Percentiles rank a stretch among this genome's conserved stretches.
Evolutionary conservation across 2,329 filamentous ascomycete genomes (phyloP).

Genomic region (Calonectria honghensis): DNA sequence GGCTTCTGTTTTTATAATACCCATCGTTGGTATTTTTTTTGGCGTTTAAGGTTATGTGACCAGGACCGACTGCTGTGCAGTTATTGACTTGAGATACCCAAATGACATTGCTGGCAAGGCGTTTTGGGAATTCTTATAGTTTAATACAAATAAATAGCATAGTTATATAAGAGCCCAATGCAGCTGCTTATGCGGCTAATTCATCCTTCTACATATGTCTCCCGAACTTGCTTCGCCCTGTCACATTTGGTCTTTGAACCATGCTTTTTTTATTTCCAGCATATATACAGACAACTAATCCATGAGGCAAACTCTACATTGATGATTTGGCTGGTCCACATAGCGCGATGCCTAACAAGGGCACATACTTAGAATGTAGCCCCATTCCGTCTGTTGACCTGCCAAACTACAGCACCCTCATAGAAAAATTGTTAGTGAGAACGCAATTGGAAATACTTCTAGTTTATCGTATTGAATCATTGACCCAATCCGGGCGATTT

Average conservation of each 20-base stretch:
- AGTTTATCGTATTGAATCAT: not conserved
- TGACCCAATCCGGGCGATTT: not conserved
- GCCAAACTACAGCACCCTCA: not conserved
- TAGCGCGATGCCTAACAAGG: not conserved
- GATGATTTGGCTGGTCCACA: not conserved
- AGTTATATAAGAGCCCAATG: slow-evolving; percentile 29
- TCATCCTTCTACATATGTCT: not conserved
- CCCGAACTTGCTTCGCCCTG: not conserved
- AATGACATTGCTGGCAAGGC: slow-evolving; percentile 19
- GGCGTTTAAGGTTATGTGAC: slow-evolving; percentile 14
- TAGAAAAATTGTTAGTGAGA: not conserved
- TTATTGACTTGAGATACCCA: slow-evolving; percentile 24
- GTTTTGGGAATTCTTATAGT: slow-evolving; percentile 19
- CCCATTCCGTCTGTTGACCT: not conserved
- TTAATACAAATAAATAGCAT: slow-evolving; percentile 1
- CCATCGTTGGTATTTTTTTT: not conserved
- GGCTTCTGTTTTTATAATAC: slow-evolving; percentile 5
- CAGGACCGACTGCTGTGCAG: slow-evolving; percentile 26
- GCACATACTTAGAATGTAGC: not conserved
- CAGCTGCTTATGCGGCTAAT: not conserved
- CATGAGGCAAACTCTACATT: not conserved
- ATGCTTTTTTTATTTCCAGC: not conserved
- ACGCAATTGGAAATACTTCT: not conserved
- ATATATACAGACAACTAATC: not conserved
- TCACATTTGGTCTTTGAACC: not conserved